Evolutionary conservation across 164 flowering plant genomes (phyloP).

Genomic region (Macadamia integrifolia): DNA sequence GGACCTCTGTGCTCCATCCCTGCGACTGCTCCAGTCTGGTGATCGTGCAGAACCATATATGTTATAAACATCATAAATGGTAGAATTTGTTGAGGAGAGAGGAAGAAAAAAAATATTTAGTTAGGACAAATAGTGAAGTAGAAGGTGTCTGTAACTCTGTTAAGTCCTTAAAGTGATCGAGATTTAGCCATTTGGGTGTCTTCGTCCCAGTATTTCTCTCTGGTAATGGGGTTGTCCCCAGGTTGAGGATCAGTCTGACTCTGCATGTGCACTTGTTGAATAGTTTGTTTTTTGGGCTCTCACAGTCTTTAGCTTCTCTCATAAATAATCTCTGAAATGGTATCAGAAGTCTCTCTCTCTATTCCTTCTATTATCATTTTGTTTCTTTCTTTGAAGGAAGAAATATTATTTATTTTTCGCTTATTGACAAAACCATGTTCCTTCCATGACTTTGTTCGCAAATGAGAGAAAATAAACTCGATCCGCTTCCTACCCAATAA

Average conservation of each 20-base stretch:
- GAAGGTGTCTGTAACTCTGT: too few species aligned
- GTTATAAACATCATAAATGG: too few species aligned
- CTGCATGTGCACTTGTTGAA: background rate
- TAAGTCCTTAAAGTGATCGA: too few species aligned
- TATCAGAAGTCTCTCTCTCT: background rate
- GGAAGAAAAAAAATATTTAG: too few species aligned
- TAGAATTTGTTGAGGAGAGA: too few species aligned
- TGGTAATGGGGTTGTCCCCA: too few species aligned
- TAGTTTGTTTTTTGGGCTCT: background rate
- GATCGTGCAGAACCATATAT: too few species aligned
- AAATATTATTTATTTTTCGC: background rate
- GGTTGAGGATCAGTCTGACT: background rate
- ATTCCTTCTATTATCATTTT: background rate
- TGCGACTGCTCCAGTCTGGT: too few species aligned
- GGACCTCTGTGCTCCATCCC: too few species aligned
- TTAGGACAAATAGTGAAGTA: too few species aligned
- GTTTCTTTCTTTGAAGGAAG: background rate
- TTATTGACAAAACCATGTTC: conserved; percentile 15
- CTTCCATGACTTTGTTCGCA: conserved; percentile 23
- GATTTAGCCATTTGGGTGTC: too few species aligned
- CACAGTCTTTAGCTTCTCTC: background rate
- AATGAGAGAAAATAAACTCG: conserved; percentile 23
- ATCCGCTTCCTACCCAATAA: conserved; percentile 11
- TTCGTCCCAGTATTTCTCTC: too few species aligned
- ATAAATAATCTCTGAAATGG: background rate